phyloP scores from a whole-genome alignment of 371 early-diverging fungal genomes.

The Lichtheimia ramosa region DNA sequence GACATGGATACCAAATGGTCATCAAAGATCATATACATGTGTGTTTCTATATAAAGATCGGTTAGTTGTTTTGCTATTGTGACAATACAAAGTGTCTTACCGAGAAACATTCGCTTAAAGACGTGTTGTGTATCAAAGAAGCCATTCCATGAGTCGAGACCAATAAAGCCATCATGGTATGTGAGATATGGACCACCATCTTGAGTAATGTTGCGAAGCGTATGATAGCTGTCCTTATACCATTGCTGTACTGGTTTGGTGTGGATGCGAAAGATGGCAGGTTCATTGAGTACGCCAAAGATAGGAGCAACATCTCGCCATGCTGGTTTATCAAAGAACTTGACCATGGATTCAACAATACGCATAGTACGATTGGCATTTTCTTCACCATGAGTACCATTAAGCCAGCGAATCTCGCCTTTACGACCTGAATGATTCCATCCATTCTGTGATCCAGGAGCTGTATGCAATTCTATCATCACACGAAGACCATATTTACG shows the following conservation, averaged over 20 bases:
- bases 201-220: conserved; percentile 27
- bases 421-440: conserved; percentile 71
- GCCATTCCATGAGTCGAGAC: conserved; percentile 31
- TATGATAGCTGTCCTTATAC: conserved; percentile 32
- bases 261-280: conserved; percentile 29
- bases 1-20: conserved; percentile 24
- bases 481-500: conserved; percentile 68
- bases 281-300: conserved; percentile 55
- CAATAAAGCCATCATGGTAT: conserved; percentile 46
- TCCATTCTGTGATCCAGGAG: conserved; percentile 81
- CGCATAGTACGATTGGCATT: conserved; percentile 36
- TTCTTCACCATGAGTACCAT: conserved; percentile 32
- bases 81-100: neutral
- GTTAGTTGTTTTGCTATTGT: neutral
- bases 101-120: conserved; percentile 25
- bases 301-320: conserved; percentile 53
- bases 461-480: conserved; percentile 75
- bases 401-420: conserved; percentile 48
- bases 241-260: conserved; percentile 22
- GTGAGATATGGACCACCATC: conserved; percentile 30
- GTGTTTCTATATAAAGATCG: conserved; percentile 8
- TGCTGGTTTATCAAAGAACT: conserved; percentile 43
- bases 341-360: conserved; percentile 38
- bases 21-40: conserved; percentile 21
- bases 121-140: conserved; percentile 30